Percentiles rank a stretch among this genome's conserved stretches.
These are phyloP conservation scores for Colletotrichum tofieldiae DNA, from an alignment of 2,329 filamentous ascomycete genomes.

Conservation along the genomic window DNA sequence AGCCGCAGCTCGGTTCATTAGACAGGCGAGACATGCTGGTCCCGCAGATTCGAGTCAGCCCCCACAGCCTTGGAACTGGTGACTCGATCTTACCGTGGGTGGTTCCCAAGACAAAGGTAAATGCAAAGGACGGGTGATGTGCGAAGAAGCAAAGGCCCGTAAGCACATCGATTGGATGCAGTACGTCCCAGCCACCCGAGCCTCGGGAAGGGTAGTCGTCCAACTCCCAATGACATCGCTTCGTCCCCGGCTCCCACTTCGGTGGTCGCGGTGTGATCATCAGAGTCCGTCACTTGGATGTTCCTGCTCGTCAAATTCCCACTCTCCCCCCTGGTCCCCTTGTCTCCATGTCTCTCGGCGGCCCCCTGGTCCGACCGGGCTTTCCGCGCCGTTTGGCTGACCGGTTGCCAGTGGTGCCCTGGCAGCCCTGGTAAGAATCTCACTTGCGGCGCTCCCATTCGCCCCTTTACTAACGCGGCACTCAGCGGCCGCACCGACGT, in stretches of 20 bases:
- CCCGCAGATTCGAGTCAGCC: constrained; percentile 6
- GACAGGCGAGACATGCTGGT: constrained; percentile 2
- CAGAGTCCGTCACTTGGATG: constrained; percentile 11
- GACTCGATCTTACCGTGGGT: constrained; percentile 1
- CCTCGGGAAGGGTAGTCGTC: not conserved
- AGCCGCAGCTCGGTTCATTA: constrained; percentile 4
- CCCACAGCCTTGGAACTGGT: constrained; percentile 17
- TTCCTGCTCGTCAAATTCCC: constrained; percentile 1
- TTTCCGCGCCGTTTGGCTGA: constrained; percentile 42
- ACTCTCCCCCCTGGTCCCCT: not conserved
- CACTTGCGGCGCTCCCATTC: constrained; percentile 35
- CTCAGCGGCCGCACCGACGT: constrained; percentile 31
- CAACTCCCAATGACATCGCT: constrained; percentile 33
- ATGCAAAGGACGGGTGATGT: constrained; percentile 15
- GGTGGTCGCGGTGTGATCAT: constrained; percentile 32
- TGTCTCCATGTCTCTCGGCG: constrained; percentile 22
- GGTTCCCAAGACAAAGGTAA: not conserved
- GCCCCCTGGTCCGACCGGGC: constrained; percentile 32
- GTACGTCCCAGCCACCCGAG: constrained; percentile 29
- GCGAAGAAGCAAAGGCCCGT: not conserved
- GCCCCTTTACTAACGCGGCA: constrained; percentile 39
- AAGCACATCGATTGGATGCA: constrained; percentile 27
- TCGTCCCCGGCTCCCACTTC: constrained; percentile 31
- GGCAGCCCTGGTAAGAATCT: constrained; percentile 26
- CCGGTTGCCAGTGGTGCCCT: constrained; percentile 23